A percentile compares a stretch with the other conserved stretches of the same genome.
These are phyloP conservation scores for Populus hybrid DNA, from an alignment of 441 rosid species.

Conservation along the genomic window DNA sequence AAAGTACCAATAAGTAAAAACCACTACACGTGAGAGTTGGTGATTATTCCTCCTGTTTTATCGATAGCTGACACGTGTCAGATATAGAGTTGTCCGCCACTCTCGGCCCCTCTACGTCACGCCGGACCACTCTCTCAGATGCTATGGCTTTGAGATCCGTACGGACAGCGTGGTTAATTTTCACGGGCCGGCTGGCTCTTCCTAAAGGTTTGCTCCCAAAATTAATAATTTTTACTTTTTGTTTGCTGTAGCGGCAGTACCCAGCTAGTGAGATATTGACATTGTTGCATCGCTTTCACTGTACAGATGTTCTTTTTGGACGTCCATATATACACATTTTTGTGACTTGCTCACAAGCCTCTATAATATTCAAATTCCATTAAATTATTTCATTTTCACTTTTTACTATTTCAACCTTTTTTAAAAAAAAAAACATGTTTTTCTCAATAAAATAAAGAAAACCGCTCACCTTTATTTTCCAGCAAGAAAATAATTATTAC, in stretches of 20 bases:
- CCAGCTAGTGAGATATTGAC: neutral
- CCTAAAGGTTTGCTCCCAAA: neutral
- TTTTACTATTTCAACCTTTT: no score
- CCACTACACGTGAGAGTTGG: neutral
- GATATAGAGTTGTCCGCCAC: neutral
- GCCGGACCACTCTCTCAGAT: conserved; percentile 14
- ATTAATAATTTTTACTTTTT: neutral
- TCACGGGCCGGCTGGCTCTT: neutral
- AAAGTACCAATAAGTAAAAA: neutral
- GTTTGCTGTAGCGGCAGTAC: neutral
- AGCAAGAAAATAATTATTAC: no score
- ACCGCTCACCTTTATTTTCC: no score
- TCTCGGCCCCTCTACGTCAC: conserved; percentile 5
- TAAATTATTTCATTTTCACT: no score
- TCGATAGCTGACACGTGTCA: conserved; percentile 18
- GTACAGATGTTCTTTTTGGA: neutral
- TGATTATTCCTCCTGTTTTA: conserved; percentile 13
- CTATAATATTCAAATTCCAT: no score
- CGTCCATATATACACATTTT: no score
- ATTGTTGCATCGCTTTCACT: conserved; percentile 22
- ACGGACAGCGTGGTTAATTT: neutral
- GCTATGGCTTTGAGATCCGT: neutral
- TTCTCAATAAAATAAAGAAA: no score
- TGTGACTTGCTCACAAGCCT: no score
- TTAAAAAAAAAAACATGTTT: no score